Base-by-base conservation (phyloP, 768 basidiomycete species). In the Boletus vermiculosoides region DNA sequence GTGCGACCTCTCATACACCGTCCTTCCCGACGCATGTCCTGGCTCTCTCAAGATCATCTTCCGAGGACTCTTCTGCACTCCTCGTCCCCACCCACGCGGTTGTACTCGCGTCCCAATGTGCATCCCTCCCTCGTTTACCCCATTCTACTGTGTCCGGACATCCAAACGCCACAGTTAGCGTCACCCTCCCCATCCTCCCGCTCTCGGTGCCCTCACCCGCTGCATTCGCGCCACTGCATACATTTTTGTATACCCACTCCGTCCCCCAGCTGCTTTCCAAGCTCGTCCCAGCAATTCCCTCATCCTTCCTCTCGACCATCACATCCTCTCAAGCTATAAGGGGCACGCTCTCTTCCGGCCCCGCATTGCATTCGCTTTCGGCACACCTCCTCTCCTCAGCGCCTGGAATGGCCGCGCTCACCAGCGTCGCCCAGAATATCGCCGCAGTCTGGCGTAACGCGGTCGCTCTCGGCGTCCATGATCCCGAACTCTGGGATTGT, bases 401-500 rank as follows among this genome's bases (percentile, higher is more conserved):
- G 9, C 73, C 76, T 1, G 78, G 37, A 54, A 68, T 72, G 37
- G 75, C 74, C 30, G 78, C 76, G 15, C 75, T 90, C 9, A 69
- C 86, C 45, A 72, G 75, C 39, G 76, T 80, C 52, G 73, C 80
- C 6, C 70, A 75, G 50, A 72, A 66, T 36, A 79, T 90, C 37
- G 80, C 85, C 54, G 88, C 85, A 8, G 69, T 91, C 33, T 92
- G 88, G 87, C 77, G 81, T 56, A 91, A 92, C 65, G 81, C 80
- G 3, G 84, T 83, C 57, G 80, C 81, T 22, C 76, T 92, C n/a
- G 88, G 88, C 4, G 70, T 91, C 2, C 81, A 79, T 50, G 86
- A 90, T 61, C 78, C 81, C 34, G 75, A 75, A 22, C 72, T 92
- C 44, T 92, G 88, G 88, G 77, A 79, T 23, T 77, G 78, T 20